Conservation (phyloP, 2,329 filamentous ascomycete species). For the Fusarium lateritium region DNA sequence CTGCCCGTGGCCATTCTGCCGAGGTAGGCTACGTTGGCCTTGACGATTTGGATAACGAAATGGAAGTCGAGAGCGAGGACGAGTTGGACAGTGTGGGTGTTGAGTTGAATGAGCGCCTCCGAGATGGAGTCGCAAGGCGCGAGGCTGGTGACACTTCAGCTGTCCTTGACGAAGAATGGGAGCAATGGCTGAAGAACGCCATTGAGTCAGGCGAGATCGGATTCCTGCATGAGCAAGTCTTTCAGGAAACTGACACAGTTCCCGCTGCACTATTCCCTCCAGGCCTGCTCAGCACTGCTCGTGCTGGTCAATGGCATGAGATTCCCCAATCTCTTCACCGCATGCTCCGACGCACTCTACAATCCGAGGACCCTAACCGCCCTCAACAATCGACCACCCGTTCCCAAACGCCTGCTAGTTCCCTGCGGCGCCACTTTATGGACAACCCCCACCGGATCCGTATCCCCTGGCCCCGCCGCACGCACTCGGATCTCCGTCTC, state of each 20-base stretch:
- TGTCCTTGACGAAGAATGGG: constrained; percentile 79
- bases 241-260: constrained; percentile 50
- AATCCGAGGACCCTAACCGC: constrained; percentile 53
- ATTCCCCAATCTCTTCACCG: constrained; percentile 70
- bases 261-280: constrained; percentile 63
- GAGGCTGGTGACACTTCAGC: constrained; percentile 72
- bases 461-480: constrained; percentile 43
- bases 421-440: constrained; percentile 39
- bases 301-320: constrained; percentile 70
- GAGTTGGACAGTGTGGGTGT: constrained; percentile 71
- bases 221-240: constrained; percentile 60
- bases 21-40: constrained; percentile 40
- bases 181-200: constrained; percentile 80
- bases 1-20: constrained; percentile 24
- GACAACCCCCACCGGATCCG: constrained; percentile 32
- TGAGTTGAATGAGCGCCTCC: constrained; percentile 74
- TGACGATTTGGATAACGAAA: constrained; percentile 52
- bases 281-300: constrained; percentile 68
- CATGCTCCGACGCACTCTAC: constrained; percentile 65
- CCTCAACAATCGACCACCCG: constrained; percentile 33
- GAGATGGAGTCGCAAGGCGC: constrained; percentile 73
- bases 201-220: constrained; percentile 73
- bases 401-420: constrained; percentile 21
- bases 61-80: constrained; percentile 67
- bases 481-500: constrained; percentile 58